These are phyloP conservation scores for Neurospora hispaniola DNA, from an alignment of 495 filamentous ascomycete genomes.

Conservation along the genomic window DNA sequence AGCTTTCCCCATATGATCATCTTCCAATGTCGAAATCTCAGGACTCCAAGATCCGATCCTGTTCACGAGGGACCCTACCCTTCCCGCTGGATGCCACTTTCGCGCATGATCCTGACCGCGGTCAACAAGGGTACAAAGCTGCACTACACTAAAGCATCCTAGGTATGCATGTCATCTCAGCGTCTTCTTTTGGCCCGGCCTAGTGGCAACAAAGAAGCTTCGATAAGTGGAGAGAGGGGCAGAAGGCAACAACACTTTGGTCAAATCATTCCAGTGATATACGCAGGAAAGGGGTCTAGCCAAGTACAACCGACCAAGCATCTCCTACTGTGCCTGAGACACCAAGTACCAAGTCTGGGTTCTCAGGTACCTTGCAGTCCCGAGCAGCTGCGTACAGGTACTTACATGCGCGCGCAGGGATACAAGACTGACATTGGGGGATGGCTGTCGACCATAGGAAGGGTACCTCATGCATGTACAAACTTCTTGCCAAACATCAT, in stretches of 20 bases:
- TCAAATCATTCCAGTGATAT: constrained; percentile 1
- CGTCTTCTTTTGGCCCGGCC: constrained; percentile 1
- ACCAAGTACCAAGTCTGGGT: constrained; percentile 6
- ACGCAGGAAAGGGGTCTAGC: constrained; percentile 1
- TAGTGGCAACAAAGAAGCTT: constrained; percentile 13
- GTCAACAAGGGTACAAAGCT: constrained; percentile 15
- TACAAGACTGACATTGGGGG: constrained; percentile 20
- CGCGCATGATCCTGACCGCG: constrained; percentile 19
- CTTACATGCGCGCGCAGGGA: constrained; percentile 6
- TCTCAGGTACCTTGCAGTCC: constrained; percentile 6
- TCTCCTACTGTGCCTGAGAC: constrained; percentile 12
- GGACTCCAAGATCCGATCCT: constrained; percentile 24
- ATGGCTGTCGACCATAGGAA: constrained; percentile 16
- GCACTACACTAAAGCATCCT: background rate
- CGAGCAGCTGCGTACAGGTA: constrained; percentile 1
- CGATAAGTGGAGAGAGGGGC: constrained; percentile 3
- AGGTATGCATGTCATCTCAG: constrained; percentile 3
- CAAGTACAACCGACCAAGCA: constrained; percentile 12
- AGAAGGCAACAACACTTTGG: background rate
- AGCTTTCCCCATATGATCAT: constrained; percentile 14
- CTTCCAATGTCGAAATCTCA: constrained; percentile 22
- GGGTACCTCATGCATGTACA: constrained; percentile 9
- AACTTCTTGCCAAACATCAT: background rate
- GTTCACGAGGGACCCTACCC: constrained; percentile 19
- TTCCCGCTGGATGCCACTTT: constrained; percentile 24